Evolutionary conservation across 345 rosid genomes (phyloP).

Genomic region (Murraya koenigii): DNA sequence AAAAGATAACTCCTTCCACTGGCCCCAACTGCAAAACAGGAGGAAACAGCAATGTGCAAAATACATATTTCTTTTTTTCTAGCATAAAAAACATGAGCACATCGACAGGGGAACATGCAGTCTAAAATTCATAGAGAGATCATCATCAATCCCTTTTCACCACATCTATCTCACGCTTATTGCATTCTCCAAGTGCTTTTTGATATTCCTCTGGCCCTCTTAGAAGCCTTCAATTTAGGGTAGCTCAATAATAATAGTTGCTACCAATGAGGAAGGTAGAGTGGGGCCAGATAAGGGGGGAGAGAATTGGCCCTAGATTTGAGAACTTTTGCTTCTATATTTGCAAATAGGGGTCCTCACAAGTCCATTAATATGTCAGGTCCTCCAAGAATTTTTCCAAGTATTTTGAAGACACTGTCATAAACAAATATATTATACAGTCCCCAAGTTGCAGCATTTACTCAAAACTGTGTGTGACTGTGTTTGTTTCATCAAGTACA

Average conservation of each 20-base stretch:
- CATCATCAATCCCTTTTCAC: not conserved
- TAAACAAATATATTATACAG: not conserved
- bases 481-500: not conserved
- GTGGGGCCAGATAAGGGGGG: not conserved
- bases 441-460: not conserved
- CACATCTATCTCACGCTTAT: not conserved
- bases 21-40: slow-evolving; percentile 66
- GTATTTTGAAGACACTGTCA: not conserved
- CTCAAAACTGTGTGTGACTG: not conserved
- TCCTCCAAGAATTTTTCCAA: not conserved
- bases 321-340: not conserved
- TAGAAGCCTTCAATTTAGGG: not conserved
- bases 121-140: not conserved
- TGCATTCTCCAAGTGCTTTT: not conserved
- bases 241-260: not conserved
- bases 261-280: not conserved
- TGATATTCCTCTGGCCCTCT: not conserved
- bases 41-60: not conserved
- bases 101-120: not conserved
- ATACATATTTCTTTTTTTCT: not conserved
- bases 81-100: not conserved
- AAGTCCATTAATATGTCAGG: not conserved
- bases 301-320: not conserved
- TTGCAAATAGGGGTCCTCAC: not conserved
- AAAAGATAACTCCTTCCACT: slow-evolving; percentile 76